Base-by-base conservation (phyloP, 257 asterid genomes). In the Dorcoceras hygrometricum region DNA sequence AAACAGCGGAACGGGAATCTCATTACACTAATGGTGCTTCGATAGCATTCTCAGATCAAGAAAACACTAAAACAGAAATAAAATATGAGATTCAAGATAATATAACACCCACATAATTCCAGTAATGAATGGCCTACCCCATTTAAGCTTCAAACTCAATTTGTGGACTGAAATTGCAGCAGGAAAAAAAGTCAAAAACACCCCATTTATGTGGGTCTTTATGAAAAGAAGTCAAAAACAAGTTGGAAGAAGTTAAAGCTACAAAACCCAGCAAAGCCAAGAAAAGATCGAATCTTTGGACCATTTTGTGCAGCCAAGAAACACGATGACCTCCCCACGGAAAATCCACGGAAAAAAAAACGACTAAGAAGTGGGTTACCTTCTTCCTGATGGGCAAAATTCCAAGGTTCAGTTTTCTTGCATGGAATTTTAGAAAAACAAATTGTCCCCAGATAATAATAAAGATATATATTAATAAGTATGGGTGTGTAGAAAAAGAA, bases 281-380 rank as follows among this genome's bases (percentile, higher is more conserved):
- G 70, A 36, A 71, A 84, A 80, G 68, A 74, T 59, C 57, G 64
- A 70, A 68, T 61, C 79, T 74, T 81, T 63, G 63, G 51, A 57
- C 11, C 29, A 29, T 32, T 27, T 55, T 48, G 7, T n/a, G 59
- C 66, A 64, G 65, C 61, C 51, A 48, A 53, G 55, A 34, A 68
- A 71, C 66, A 22, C 5, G 74, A 67, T 25, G 73, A 61, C 67
- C 31, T n/a, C 23, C 10, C 20, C 43, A 34, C 65, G 55, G 23
- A 16, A 23, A n/a, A 24, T 19, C 62, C 19, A 23, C 25, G 19
- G 22, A 57, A 28, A 62, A 66, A 74, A 60, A 54, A 20, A 27
- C n/a, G 11, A 43, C 3, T 24, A 32, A 27, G 20, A 23, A 64
- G 58, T 25, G 67, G 9, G 23, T 50, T 69, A 82, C 84, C 84